Base-by-base conservation (phyloP, 805 yeast genomes). In the Yarrowia hollandica region DNA sequence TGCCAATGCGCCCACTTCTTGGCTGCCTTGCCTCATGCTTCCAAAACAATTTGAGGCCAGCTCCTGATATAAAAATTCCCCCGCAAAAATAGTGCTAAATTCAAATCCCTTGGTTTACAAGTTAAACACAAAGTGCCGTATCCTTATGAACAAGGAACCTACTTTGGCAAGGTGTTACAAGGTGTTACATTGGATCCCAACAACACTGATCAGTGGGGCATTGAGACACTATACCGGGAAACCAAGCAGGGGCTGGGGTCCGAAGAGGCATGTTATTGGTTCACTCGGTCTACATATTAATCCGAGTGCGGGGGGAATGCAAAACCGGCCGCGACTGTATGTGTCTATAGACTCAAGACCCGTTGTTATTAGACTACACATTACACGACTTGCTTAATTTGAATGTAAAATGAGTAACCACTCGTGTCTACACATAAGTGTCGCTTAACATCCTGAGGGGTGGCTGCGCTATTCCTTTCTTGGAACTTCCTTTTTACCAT, bases 11-110 rank as follows among this genome's bases (percentile, higher is more conserved):
- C 48, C 48, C 48, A 41, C 48, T 16, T 41, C 48, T 41, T 41
- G 48, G 48, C 48, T 41, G 48, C 23, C 26, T 41, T 41, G 21
- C 48, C 4, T 12, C 48, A 41, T n/a, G n/a, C n/a, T n/a, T n/a
- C n/a, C n/a, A n/a, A n/a, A n/a, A n/a, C n/a, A n/a, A 18, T 25
- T 25, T 11, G 33, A 41, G 33, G 33, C 18, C 16, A 12, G 48
- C 12, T 6, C 22, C 23, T 26, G 48, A 22, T 41, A 41, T 41
- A 41, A 15, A 10, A 15, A 8, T 26, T 10, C 22, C 48, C 48
- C 48, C 48, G 33, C 48, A 41, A 16, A 12, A 25, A 18, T n/a
- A n/a, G 33, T 26, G 33, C 18, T 26, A 18, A 16, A 41, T 21
- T 7, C 19, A 25, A 8, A 16, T 41, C 18, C 12, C 33, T 18